phyloP scores from a whole-genome alignment of 1,284 basidiomycete species.

The Coniferiporia sulphurascens region DNA sequence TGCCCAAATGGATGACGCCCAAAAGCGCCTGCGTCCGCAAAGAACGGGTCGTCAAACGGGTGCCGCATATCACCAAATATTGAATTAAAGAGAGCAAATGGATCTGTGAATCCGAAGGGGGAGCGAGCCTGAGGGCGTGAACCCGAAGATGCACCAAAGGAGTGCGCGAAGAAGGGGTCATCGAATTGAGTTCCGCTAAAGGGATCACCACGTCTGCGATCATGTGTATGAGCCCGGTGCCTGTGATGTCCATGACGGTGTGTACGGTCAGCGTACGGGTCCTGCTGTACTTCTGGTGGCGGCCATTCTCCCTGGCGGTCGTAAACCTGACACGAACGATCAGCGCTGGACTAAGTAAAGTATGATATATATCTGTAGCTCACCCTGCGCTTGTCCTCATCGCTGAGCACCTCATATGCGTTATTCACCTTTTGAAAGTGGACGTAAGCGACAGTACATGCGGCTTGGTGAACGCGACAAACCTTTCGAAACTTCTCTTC shows the following conservation, averaged over 20 bases:
- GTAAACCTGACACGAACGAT: constrained; percentile 42
- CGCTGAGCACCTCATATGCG: constrained; percentile 37
- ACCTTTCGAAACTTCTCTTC: constrained; percentile 48
- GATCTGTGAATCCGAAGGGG: constrained; percentile 53
- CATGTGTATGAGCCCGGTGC: constrained; percentile 23
- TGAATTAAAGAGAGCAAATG: constrained; percentile 38
- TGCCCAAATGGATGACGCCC: constrained; percentile 10
- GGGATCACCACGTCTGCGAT: constrained; percentile 20
- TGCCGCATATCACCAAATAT: constrained; percentile 25
- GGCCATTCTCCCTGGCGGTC: constrained; percentile 70
- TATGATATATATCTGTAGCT: constrained; percentile 15
- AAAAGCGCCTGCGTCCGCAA: constrained; percentile 15
- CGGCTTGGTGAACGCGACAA: constrained; percentile 12
- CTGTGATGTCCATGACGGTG: constrained; percentile 28
- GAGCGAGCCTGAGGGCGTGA: constrained; percentile 22
- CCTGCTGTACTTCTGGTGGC: constrained; percentile 40
- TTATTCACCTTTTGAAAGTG: constrained; percentile 32
- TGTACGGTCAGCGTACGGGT: constrained; percentile 24
- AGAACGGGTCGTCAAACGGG: constrained; percentile 28
- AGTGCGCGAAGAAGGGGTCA: constrained; percentile 31
- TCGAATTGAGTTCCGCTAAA: constrained; percentile 24
- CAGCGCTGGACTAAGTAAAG: constrained; percentile 30
- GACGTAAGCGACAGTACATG: background rate
- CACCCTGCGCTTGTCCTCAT: constrained; percentile 39
- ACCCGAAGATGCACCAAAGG: constrained; percentile 28